These are phyloP conservation scores for Neurospora sp. DNA, from an alignment of 495 filamentous ascomycete genomes.

Conservation along the genomic window DNA sequence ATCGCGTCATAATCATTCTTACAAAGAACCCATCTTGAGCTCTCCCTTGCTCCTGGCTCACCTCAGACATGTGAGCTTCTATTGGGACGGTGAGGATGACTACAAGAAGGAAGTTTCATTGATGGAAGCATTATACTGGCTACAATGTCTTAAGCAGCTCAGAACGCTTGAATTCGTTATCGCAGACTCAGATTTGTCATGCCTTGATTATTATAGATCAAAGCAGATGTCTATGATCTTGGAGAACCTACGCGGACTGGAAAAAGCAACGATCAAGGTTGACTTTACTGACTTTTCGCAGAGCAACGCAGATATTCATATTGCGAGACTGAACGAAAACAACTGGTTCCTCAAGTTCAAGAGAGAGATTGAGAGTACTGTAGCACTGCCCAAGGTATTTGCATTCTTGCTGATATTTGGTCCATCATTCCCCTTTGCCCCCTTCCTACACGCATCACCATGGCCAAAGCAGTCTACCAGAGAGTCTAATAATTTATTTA, in stretches of 20 bases:
- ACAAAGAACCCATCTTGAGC: neutral
- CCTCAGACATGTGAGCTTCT: neutral
- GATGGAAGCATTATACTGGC: neutral
- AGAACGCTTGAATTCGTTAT: neutral
- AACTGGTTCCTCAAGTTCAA: neutral
- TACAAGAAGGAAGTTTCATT: neutral
- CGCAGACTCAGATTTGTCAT: too few species aligned
- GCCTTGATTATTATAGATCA: neutral
- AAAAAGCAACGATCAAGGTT: neutral
- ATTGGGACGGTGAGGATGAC: neutral
- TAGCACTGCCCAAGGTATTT: neutral
- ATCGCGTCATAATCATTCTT: accelerated
- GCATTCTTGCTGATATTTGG: neutral
- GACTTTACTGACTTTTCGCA: too few species aligned
- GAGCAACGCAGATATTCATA: too few species aligned
- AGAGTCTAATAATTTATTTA: neutral
- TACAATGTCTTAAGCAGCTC: neutral
- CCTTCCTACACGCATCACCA: too few species aligned
- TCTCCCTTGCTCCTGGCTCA: neutral
- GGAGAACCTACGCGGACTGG: neutral
- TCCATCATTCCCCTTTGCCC: too few species aligned
- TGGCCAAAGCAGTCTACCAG: neutral
- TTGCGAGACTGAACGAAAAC: neutral
- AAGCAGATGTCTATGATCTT: neutral
- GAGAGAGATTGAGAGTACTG: neutral